Conservation (phyloP, 192 early-diverging fungal genomes). For the Allomyces macrogynus region DNA sequence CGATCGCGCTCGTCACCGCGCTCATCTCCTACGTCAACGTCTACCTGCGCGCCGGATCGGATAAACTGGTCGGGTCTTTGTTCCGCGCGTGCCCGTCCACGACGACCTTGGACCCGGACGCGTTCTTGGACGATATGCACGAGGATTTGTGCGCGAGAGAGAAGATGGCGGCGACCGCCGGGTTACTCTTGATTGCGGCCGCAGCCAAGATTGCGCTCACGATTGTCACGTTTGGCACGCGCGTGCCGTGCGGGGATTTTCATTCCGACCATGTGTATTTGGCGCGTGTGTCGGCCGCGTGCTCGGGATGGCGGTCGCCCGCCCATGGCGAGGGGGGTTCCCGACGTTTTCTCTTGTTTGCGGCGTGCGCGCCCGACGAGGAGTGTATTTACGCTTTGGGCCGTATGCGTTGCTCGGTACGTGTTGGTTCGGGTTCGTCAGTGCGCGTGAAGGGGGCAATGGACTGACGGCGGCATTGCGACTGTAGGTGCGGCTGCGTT, state of each 20-base stretch:
- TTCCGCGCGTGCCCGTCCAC: slow-evolving; percentile 65
- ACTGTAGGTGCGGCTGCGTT: slow-evolving; percentile 30
- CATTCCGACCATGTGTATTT: slow-evolving; percentile 70
- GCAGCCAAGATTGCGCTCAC: slow-evolving; percentile 41
- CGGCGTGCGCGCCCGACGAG: slow-evolving; percentile 17
- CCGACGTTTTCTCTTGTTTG: slow-evolving; percentile 16
- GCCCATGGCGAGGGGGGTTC: slow-evolving; percentile 34
- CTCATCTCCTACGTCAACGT: slow-evolving; percentile 55
- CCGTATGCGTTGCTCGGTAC: neutral
- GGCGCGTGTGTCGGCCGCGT: slow-evolving; percentile 85
- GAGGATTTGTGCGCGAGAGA: no score
- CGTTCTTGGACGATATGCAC: no score
- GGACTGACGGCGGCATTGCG: neutral
- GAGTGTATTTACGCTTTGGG: slow-evolving; percentile 6
- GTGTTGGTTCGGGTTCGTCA: neutral
- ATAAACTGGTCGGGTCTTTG: slow-evolving; percentile 66
- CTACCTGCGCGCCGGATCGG: slow-evolving; percentile 50
- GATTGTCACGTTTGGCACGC: slow-evolving; percentile 46
- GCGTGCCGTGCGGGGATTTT: slow-evolving; percentile 66
- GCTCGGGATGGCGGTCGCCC: slow-evolving; percentile 66
- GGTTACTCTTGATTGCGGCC: slow-evolving; percentile 37
- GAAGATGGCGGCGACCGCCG: slow-evolving; percentile 6
- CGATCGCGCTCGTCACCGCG: slow-evolving; percentile 48
- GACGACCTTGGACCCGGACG: neutral
- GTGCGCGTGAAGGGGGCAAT: neutral